A percentile compares a stretch with the other conserved stretches of the same genome.
Conservation (phyloP, 169 alveolate genomes). For the Plasmodium relictum region DNA sequence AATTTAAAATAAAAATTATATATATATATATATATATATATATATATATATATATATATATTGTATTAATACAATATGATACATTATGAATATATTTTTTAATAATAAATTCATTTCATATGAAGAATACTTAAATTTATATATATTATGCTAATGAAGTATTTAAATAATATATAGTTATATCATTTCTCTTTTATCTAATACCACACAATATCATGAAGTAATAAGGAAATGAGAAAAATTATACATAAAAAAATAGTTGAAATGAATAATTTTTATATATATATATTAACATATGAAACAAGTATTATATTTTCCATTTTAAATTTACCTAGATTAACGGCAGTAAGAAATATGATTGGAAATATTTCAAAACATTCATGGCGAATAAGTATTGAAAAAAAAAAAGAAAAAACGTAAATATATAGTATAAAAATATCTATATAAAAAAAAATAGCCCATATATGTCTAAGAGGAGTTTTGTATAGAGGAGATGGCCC, state of each 20-base stretch:
- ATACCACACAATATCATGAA: too few relatives aligned
- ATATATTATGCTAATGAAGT: too few relatives aligned
- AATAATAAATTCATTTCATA: too few relatives aligned
- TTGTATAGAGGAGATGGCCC: slow-evolving; percentile 75
- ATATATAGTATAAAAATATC: slow-evolving; percentile 58
- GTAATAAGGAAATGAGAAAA: too few relatives aligned
- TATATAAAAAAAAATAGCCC: slow-evolving; percentile 63
- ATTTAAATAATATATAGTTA: too few relatives aligned
- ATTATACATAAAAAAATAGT: too few relatives aligned
- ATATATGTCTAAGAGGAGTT: slow-evolving; percentile 68
- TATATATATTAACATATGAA: too few relatives aligned
- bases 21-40: neutral
- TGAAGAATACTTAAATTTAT: too few relatives aligned
- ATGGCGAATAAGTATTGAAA: slow-evolving; percentile 37
- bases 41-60: slow-evolving; percentile 8
- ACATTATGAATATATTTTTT: neutral
- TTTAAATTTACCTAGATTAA: slow-evolving; percentile 41
- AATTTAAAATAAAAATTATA: neutral
- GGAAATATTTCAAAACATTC: slow-evolving; percentile 68
- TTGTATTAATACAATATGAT: neutral
- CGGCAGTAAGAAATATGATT: slow-evolving; percentile 25
- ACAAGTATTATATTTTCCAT: neutral
- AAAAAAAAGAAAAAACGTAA: slow-evolving; percentile 36
- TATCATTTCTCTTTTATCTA: too few relatives aligned
- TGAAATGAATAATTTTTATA: too few relatives aligned